These are phyloP conservation scores for Geranium brycei DNA, from an alignment of 345 rosid genomes.

Conservation along the genomic window DNA sequence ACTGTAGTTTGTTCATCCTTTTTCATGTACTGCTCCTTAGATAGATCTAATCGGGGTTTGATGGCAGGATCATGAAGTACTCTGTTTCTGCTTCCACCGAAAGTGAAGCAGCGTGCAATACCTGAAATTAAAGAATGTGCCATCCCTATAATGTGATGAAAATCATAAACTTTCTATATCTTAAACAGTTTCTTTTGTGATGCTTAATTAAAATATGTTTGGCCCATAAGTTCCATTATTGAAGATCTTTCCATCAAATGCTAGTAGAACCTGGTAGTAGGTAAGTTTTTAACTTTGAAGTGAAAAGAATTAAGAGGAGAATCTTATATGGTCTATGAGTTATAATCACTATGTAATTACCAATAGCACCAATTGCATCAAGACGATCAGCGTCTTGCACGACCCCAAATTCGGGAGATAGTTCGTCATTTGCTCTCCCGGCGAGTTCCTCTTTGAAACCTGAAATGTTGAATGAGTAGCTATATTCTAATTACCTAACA, in stretches of 20 bases:
- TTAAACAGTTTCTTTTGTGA: no score
- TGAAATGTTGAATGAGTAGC: conserved; percentile 9
- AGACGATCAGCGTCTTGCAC: conserved; percentile 94
- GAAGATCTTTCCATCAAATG: no score
- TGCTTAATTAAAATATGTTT: no score
- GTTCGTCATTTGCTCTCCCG: conserved; percentile 24
- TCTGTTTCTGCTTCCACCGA: conserved; percentile 68
- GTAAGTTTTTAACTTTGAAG: no score
- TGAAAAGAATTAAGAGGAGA: no score
- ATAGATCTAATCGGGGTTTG: conserved; percentile 48
- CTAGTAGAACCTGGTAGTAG: no score
- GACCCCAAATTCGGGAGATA: conserved; percentile 60
- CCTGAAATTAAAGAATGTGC: conserved; percentile 23
- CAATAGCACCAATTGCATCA: conserved; percentile 86
- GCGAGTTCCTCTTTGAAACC: conserved; percentile 73
- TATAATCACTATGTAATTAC: conserved; percentile 16
- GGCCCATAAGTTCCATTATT: no score
- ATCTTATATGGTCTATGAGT: no score
- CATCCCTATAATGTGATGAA: no score
- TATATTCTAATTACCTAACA: no score
- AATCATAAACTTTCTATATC: no score
- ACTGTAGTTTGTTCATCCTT: conserved; percentile 71
- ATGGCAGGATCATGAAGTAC: conserved; percentile 70
- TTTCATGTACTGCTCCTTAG: conserved; percentile 61
- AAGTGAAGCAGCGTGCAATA: conserved; percentile 84